phyloP scores from a whole-genome alignment of 768 basidiomycete genomes.

The Sarcodon sp. region DNA sequence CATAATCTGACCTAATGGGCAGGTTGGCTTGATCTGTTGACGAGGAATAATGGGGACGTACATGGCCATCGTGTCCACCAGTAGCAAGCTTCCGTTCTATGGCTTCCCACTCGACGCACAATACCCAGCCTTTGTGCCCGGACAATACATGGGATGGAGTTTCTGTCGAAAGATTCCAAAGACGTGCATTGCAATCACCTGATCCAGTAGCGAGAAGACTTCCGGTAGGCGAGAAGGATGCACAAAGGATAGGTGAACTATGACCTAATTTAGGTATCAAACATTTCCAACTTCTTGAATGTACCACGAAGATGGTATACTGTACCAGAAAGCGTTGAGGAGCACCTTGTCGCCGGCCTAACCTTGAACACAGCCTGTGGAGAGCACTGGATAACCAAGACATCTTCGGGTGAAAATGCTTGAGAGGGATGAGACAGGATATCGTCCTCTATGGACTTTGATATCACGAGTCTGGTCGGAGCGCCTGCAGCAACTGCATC shows the following conservation, averaged over 20 bases:
- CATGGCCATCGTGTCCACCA: constrained; percentile 90
- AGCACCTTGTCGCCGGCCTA: constrained; percentile 87
- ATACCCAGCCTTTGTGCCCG: constrained; percentile 93
- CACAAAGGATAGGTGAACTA: constrained; percentile 85
- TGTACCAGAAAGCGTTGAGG: constrained; percentile 77
- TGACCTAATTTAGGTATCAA: constrained; percentile 44
- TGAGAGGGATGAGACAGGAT: constrained; percentile 62
- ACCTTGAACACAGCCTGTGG: constrained; percentile 96
- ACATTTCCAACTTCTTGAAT: not conserved
- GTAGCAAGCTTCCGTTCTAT: constrained; percentile 85
- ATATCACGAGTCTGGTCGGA: constrained; percentile 71
- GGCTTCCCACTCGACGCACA: constrained; percentile 96
- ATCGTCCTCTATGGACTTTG: constrained; percentile 76
- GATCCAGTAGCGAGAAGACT: constrained; percentile 87
- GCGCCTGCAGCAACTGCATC: constrained; percentile 31
- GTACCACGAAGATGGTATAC: constrained; percentile 2
- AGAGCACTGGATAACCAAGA: constrained; percentile 80
- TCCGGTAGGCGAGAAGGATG: constrained; percentile 92
- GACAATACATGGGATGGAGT: constrained; percentile 76
- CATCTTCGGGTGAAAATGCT: constrained; percentile 73
- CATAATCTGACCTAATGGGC: constrained; percentile 57
- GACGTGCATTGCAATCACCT: constrained; percentile 82
- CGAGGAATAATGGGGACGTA: constrained; percentile 20
- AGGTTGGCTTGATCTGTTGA: not conserved
- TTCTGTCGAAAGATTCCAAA: constrained; percentile 94